Evolutionary conservation across 108 stramenopile genomes (phyloP).

Genomic region (Fragilaria crotonensis): DNA sequence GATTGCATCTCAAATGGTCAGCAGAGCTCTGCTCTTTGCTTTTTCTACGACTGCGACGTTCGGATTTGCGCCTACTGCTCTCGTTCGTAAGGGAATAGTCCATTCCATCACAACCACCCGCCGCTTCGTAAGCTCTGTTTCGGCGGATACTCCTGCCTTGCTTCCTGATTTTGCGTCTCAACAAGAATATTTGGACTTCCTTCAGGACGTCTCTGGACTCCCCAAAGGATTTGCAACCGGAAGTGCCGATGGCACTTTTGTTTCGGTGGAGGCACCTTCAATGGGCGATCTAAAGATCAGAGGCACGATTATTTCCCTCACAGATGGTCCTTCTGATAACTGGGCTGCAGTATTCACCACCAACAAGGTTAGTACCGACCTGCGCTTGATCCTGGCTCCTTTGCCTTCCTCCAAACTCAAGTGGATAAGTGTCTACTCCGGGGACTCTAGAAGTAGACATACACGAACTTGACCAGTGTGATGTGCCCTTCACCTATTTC

Average conservation of each 20-base stretch:
- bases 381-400: too few species aligned
- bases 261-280: conserved; percentile 70
- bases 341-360: conserved; percentile 85
- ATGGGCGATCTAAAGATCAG: conserved; percentile 69
- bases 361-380: too few species aligned
- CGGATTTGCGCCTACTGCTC: neutral
- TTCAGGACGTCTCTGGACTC: conserved; percentile 46
- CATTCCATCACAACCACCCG: neutral
- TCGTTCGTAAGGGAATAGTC: neutral
- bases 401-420: too few species aligned
- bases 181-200: conserved; percentile 57
- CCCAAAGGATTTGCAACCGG: conserved; percentile 80
- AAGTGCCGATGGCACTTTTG: conserved; percentile 69
- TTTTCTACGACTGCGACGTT: neutral
- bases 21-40: neutral
- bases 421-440: too few species aligned
- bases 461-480: too few species aligned
- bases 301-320: conserved; percentile 77
- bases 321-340: conserved; percentile 76
- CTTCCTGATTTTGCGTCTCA: conserved; percentile 57
- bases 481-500: conserved; percentile 6
- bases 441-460: too few species aligned
- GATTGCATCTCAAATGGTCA: too few species aligned
- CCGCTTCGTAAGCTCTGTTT: too few species aligned
- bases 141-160: conserved; percentile 36